These are phyloP conservation scores for Chenopodium quinoa DNA, from an alignment of 148 eudicot species.

Conservation along the genomic window DNA sequence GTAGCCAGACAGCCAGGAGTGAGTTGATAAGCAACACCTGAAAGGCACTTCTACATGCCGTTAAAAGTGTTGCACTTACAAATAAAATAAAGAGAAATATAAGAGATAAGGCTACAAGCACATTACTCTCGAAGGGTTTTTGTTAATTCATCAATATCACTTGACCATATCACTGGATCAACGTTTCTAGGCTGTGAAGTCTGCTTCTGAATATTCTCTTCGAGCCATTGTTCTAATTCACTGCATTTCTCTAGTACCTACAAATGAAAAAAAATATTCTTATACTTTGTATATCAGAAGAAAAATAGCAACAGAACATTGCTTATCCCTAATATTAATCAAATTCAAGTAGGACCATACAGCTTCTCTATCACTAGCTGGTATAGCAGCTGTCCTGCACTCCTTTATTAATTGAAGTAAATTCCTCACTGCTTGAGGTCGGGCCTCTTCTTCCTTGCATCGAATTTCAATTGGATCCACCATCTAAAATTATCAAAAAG, in stretches of 20 bases:
- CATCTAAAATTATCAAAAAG: conserved; percentile 40
- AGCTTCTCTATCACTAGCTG: conserved; percentile 50
- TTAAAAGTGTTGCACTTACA: too few species aligned
- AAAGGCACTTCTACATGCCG: not conserved
- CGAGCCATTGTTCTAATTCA: conserved; percentile 59
- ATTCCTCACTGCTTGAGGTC: conserved; percentile 49
- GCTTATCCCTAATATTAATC: not conserved
- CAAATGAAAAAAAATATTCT: conserved; percentile 19
- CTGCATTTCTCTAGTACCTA: conserved; percentile 65
- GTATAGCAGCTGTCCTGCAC: conserved; percentile 38
- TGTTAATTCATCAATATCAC: conserved; percentile 43
- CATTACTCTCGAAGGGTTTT: conserved; percentile 50
- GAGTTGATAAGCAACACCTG: not conserved
- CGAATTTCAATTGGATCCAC: conserved; percentile 82
- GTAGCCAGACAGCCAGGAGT: not conserved
- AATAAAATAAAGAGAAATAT: not conserved
- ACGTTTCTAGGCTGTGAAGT: conserved; percentile 56
- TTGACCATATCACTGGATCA: conserved; percentile 61
- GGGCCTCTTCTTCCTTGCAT: conserved; percentile 69
- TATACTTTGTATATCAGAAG: not conserved
- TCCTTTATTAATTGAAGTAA: conserved; percentile 47
- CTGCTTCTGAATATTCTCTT: conserved; percentile 48
- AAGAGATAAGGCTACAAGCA: conserved; percentile 3
- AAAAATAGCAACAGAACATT: not conserved
- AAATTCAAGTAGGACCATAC: conserved; percentile 38